A percentile compares a stretch with the other conserved stretches of the same genome.
These are phyloP conservation scores for Monosporozyma aerobia DNA, from an alignment of 805 yeast genomes.

Conservation along the genomic window DNA sequence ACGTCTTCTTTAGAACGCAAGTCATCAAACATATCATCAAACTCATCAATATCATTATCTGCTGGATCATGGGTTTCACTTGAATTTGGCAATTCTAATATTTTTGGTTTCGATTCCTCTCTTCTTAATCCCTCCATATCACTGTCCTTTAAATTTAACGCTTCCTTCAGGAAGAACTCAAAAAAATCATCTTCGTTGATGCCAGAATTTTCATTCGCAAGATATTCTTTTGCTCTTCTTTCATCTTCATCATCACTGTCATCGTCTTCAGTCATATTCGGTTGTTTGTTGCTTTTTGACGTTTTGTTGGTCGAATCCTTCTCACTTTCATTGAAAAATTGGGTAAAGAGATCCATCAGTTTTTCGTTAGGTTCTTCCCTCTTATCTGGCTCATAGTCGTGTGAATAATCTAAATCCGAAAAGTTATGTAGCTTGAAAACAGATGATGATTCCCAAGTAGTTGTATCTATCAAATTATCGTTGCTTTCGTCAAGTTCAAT, in stretches of 20 bases:
- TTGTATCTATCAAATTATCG: not conserved
- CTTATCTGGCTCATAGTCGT: not conserved
- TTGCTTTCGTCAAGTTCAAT: not conserved
- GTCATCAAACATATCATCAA: conserved; percentile 3
- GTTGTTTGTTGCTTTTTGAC: not conserved
- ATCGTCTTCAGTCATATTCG: conserved; percentile 27
- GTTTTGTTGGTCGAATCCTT: not conserved
- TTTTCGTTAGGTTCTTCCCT: conserved; percentile 9
- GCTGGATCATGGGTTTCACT: conserved; percentile 15
- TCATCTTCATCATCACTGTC: conserved; percentile 17
- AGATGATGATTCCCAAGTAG: not conserved
- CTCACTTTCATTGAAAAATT: conserved; percentile 5
- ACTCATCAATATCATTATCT: conserved; percentile 7
- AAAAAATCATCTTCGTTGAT: conserved; percentile 64
- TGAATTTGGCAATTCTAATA: conserved; percentile 4
- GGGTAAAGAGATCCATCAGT: conserved; percentile 7
- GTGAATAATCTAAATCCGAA: not conserved
- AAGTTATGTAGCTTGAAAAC: not conserved
- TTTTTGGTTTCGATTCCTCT: not conserved
- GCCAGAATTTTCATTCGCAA: conserved; percentile 31
- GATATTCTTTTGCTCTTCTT: conserved; percentile 21
- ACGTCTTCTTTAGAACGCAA: conserved; percentile 3
- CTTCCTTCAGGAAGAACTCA: conserved; percentile 51
- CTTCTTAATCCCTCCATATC: conserved; percentile 35
- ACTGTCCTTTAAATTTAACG: conserved; percentile 38